Evolutionary conservation across 805 yeast species (phyloP).

Genomic region (Kodamaea laetipori): DNA sequence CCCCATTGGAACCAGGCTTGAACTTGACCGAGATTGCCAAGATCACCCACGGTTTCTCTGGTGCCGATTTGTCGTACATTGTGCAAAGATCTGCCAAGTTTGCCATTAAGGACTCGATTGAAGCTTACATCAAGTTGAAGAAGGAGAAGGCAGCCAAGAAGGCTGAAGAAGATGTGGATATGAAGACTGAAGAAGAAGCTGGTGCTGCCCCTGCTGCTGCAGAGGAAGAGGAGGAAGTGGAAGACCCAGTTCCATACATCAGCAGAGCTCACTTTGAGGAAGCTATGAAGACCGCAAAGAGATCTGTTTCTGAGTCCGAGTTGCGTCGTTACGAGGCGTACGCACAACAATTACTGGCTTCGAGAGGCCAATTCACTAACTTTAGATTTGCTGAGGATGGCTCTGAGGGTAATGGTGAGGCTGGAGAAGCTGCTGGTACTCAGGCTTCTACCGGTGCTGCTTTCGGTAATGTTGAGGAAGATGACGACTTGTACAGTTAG

Average conservation of each 20-base stretch:
- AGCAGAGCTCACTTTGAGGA: constrained; percentile 94
- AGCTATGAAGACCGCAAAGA: constrained; percentile 99
- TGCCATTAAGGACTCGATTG: constrained; percentile 97
- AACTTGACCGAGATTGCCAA: constrained; percentile 86
- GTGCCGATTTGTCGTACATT: constrained; percentile 97
- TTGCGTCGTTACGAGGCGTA: constrained; percentile 98
- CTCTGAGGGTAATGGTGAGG: constrained; percentile 15
- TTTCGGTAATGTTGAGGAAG: constrained; percentile 50
- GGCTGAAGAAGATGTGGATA: constrained; percentile 52
- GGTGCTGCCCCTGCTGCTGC: constrained; percentile 25
- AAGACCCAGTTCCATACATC: constrained; percentile 94
- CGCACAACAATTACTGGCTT: constrained; percentile 93
- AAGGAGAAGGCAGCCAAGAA: constrained; percentile 49
- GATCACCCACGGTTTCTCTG: constrained; percentile 96
- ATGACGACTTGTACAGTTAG: constrained; percentile 33
- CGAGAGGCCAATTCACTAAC: constrained; percentile 92
- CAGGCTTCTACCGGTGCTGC: constrained; percentile 35
- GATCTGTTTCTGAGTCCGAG: constrained; percentile 96
- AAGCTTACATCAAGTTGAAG: constrained; percentile 54
- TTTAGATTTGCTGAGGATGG: constrained; percentile 73
- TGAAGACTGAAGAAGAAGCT: constrained; percentile 48
- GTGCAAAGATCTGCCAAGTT: constrained; percentile 98
- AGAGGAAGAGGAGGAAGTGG: constrained; percentile 67
- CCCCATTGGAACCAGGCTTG: constrained; percentile 97
- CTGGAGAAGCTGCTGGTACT: constrained; percentile 20